These are phyloP conservation scores for Asterionellopsis glacialis DNA, from an alignment of 108 stramenopile genomes.

Conservation along the genomic window DNA sequence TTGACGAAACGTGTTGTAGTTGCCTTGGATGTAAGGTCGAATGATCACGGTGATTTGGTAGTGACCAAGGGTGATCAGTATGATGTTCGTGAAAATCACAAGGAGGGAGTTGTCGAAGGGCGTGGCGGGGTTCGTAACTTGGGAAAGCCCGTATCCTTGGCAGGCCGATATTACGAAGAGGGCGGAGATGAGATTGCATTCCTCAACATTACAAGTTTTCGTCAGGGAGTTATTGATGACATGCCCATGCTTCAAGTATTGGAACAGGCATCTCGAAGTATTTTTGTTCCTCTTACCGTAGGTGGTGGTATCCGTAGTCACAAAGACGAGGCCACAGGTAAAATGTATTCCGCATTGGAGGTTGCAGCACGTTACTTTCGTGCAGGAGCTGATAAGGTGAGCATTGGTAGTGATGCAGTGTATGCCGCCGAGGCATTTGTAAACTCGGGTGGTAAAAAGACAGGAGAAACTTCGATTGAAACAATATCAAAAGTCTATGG, in stretches of 20 bases:
- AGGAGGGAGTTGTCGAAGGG: slow-evolving; percentile 53
- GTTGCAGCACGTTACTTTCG: slow-evolving; percentile 97
- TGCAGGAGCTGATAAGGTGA: slow-evolving; percentile 98
- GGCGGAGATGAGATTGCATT: slow-evolving; percentile 97
- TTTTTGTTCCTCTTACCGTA: slow-evolving; percentile 97
- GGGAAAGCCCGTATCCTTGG: slow-evolving; percentile 93
- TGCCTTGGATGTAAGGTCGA: slow-evolving; percentile 93
- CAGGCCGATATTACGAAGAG: slow-evolving; percentile 90
- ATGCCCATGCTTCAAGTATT: slow-evolving; percentile 97
- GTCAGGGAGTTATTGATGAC: slow-evolving; percentile 93
- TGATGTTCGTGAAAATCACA: slow-evolving; percentile 92
- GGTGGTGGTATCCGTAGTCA: slow-evolving; percentile 98
- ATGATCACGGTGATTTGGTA: slow-evolving; percentile 95
- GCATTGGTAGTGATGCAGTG: slow-evolving; percentile 95
- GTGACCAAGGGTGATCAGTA: slow-evolving; percentile 99
- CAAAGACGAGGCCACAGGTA: slow-evolving; percentile 76
- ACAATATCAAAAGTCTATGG: slow-evolving; percentile 91
- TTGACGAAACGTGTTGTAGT: slow-evolving; percentile 89
- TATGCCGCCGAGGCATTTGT: slow-evolving; percentile 81
- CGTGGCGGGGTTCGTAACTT: slow-evolving; percentile 95
- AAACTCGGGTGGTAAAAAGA: slow-evolving; percentile 46
- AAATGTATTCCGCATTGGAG: slow-evolving; percentile 84
- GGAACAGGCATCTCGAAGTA: slow-evolving; percentile 85
- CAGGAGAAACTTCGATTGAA: slow-evolving; percentile 86
- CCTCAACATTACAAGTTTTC: slow-evolving; percentile 95